phyloP scores from a whole-genome alignment of 192 early-diverging fungal genomes.

The Kickxella alabastrina region DNA sequence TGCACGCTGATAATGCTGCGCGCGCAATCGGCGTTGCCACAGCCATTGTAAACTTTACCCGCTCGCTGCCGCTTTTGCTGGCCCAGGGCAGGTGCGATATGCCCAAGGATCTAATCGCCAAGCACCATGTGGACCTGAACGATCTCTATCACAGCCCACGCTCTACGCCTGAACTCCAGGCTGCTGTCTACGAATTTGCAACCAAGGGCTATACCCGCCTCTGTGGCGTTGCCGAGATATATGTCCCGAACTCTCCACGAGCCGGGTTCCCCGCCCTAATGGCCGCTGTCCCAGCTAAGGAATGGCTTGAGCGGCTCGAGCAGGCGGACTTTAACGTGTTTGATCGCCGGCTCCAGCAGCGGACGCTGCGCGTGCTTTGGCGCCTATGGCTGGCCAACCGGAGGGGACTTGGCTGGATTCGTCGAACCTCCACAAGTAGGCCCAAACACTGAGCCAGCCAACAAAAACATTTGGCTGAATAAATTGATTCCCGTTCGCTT shows the following conservation, averaged over 20 bases:
- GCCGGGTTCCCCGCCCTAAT: slow-evolving; percentile 70
- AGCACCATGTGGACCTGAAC: slow-evolving; percentile 77
- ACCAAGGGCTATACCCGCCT: slow-evolving; percentile 72
- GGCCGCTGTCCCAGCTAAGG: slow-evolving; percentile 63
- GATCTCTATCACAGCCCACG: slow-evolving; percentile 60
- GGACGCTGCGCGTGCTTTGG: slow-evolving; percentile 37
- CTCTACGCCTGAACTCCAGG: slow-evolving; percentile 58
- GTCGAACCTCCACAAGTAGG: slow-evolving; percentile 15
- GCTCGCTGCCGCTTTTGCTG: slow-evolving; percentile 66
- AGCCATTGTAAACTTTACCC: slow-evolving; percentile 72
- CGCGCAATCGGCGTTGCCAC: slow-evolving; percentile 89
- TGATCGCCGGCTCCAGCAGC: slow-evolving; percentile 62
- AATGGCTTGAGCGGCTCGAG: slow-evolving; percentile 75
- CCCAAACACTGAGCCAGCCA: no score
- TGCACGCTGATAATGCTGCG: slow-evolving; percentile 82
- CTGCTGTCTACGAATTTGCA: slow-evolving; percentile 84
- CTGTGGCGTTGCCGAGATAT: slow-evolving; percentile 64
- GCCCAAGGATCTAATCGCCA: slow-evolving; percentile 71
- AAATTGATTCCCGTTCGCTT: no score
- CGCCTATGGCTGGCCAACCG: slow-evolving; percentile 37
- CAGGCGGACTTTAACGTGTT: slow-evolving; percentile 78
- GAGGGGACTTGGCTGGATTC: slow-evolving; percentile 32
- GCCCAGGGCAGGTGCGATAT: slow-evolving; percentile 68
- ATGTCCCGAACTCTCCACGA: slow-evolving; percentile 56
- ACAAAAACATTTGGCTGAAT: no score